These are phyloP conservation scores for Halenospora varia DNA, from an alignment of 495 filamentous ascomycete species.

Conservation along the genomic window DNA sequence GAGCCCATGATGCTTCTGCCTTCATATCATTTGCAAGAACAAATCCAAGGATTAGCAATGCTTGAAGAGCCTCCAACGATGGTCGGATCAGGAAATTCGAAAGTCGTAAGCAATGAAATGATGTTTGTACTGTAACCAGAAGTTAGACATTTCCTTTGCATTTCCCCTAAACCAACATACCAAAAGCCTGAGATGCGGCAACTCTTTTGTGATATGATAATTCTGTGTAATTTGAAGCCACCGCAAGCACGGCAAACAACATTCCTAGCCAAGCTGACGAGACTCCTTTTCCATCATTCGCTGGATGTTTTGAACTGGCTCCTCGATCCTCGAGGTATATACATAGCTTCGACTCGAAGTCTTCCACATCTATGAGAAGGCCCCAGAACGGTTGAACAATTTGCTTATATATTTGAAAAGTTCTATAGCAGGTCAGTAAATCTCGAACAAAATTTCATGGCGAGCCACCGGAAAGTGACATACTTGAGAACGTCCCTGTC, in stretches of 20 bases:
- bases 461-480: constrained; percentile 5
- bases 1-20: constrained; percentile 53
- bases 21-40: constrained; percentile 57
- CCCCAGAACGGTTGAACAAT: constrained; percentile 77
- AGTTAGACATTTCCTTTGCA: too few species aligned
- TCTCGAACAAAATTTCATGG: not conserved
- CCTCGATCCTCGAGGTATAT: constrained; percentile 63
- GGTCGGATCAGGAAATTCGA: constrained; percentile 50
- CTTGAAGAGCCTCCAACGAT: constrained; percentile 54
- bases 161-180: too few species aligned
- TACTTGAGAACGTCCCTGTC: constrained; percentile 59
- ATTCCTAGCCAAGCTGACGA: constrained; percentile 67
- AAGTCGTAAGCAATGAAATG: constrained; percentile 50
- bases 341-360: constrained; percentile 61
- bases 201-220: constrained; percentile 54
- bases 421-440: constrained; percentile 34
- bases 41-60: constrained; percentile 48
- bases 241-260: constrained; percentile 74
- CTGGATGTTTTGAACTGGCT: constrained; percentile 31
- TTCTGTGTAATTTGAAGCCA: constrained; percentile 76
- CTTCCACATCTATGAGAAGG: constrained; percentile 65
- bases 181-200: constrained; percentile 39
- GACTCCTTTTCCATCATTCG: constrained; percentile 47
- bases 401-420: constrained; percentile 71
- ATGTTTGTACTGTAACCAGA: constrained; percentile 53